These are phyloP conservation scores for Scutellaria minor DNA, from an alignment of 257 asterid genomes.

Conservation along the genomic window DNA sequence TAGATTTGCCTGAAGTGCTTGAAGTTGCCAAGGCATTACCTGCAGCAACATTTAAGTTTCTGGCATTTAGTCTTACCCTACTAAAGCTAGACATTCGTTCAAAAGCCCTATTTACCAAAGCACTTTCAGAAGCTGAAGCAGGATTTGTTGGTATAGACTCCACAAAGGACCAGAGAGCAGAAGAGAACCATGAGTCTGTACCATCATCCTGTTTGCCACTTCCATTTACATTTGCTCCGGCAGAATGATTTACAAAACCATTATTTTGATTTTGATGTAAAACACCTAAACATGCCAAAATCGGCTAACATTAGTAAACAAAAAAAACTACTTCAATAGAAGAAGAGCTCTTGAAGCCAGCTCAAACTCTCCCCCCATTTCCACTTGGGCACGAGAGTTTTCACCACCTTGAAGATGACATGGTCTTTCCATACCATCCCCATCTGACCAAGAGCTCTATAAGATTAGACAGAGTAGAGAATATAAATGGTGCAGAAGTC, in stretches of 20 bases:
- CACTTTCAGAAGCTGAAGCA: slow-evolving; percentile 94
- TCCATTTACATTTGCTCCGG: slow-evolving; percentile 59
- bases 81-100: slow-evolving; percentile 93
- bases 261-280: slow-evolving; percentile 45
- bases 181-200: slow-evolving; percentile 78
- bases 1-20: slow-evolving; percentile 53
- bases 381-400: slow-evolving; percentile 90
- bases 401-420: slow-evolving; percentile 64
- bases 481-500: slow-evolving; percentile 26
- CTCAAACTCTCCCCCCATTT: slow-evolving; percentile 92
- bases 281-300: slow-evolving; percentile 77
- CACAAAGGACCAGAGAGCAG: slow-evolving; percentile 86
- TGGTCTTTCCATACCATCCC: slow-evolving; percentile 75
- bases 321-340: slow-evolving; percentile 38
- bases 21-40: slow-evolving; percentile 59
- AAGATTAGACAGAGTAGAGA: slow-evolving; percentile 47
- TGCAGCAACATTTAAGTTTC: slow-evolving; percentile 58
- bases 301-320: slow-evolving; percentile 58
- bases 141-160: slow-evolving; percentile 97
- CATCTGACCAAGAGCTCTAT: slow-evolving; percentile 85
- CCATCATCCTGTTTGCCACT: slow-evolving; percentile 56
- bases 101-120: slow-evolving; percentile 77
- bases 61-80: slow-evolving; percentile 61
- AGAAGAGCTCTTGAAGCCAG: slow-evolving; percentile 82
- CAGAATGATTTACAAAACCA: slow-evolving; percentile 48